Percentiles rank a stretch among this genome's conserved stretches.
Conservation (phyloP, 148 eudicot genomes). For the Camellia japonica region DNA sequence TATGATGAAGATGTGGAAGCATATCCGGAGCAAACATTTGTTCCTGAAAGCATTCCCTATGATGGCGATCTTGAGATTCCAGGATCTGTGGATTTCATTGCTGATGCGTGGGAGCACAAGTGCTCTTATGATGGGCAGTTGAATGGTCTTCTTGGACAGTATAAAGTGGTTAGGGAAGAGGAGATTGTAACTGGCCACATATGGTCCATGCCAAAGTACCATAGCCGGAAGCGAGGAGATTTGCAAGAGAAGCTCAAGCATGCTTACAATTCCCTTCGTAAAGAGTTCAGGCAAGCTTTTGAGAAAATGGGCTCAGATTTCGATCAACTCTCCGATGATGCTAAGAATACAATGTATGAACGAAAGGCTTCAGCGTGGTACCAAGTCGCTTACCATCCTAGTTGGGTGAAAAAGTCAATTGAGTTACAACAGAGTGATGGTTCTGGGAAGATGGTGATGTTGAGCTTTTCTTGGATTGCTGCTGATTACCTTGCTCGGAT, state of each 20-base stretch:
- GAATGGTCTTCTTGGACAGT: constrained; percentile 66
- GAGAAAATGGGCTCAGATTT: constrained; percentile 41
- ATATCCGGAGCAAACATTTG: constrained; percentile 24
- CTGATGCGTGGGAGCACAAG: constrained; percentile 71
- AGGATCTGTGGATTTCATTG: constrained; percentile 44
- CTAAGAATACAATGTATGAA: constrained; percentile 58
- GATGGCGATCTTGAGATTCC: constrained; percentile 61
- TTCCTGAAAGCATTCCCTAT: constrained; percentile 36
- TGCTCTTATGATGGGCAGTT: constrained; percentile 78
- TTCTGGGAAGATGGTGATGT: constrained; percentile 30
- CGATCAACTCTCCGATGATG: constrained; percentile 39
- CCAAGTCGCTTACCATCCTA: constrained; percentile 62
- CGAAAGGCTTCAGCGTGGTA: constrained; percentile 93
- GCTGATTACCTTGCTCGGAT: constrained; percentile 81
- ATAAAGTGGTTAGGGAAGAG: constrained; percentile 76
- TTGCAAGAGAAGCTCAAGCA: constrained; percentile 82
- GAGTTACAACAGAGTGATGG: constrained; percentile 49
- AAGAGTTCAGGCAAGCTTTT: constrained; percentile 69
- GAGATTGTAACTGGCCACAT: constrained; percentile 90
- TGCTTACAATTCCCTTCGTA: constrained; percentile 65
- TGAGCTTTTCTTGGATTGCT: constrained; percentile 86
- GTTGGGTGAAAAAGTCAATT: constrained; percentile 42
- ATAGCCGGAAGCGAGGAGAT: constrained; percentile 69
- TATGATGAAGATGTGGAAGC: constrained; percentile 32
- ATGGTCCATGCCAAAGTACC: constrained; percentile 82